Conservation (phyloP, 1,284 basidiomycete species). For the Vanrija sp. region DNA sequence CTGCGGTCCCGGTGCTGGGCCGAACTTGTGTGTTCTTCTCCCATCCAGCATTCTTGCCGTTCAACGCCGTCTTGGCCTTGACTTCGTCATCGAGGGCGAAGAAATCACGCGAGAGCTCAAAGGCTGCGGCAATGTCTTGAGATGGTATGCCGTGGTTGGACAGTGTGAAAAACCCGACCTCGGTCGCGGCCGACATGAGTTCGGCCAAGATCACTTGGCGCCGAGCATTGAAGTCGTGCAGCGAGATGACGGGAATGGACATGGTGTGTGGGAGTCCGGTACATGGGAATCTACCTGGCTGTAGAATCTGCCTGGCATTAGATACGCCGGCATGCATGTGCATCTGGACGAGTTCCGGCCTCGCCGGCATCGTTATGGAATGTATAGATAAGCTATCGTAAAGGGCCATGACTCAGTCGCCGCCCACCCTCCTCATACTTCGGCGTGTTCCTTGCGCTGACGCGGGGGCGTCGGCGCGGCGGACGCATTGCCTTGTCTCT, state of each 20-base stretch:
- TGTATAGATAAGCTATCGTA: too few species aligned
- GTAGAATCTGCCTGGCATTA: too few species aligned
- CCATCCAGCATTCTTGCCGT: conserved; percentile 20
- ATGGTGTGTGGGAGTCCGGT: not conserved
- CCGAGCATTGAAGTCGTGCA: conserved; percentile 32
- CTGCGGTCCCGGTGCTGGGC: conserved; percentile 14
- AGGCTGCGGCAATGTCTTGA: conserved; percentile 11
- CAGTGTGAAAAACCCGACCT: conserved; percentile 30
- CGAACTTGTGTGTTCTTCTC: conserved; percentile 18
- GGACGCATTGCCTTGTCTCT: too few species aligned
- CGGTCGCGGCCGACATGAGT: conserved; percentile 29
- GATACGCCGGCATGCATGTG: too few species aligned
- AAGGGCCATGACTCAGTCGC: too few species aligned
- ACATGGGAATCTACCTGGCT: too few species aligned
- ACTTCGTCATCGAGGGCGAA: conserved; percentile 11
- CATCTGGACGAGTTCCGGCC: too few species aligned
- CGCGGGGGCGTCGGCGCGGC: too few species aligned
- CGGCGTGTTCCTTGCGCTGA: too few species aligned
- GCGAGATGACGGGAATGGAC: conserved; percentile 30
- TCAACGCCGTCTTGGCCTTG: conserved; percentile 15
- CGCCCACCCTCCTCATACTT: too few species aligned
- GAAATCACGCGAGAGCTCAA: conserved; percentile 9
- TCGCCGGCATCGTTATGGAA: too few species aligned
- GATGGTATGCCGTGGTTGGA: conserved; percentile 13
- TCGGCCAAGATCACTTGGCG: conserved; percentile 25